Percentiles rank a stretch among this genome's conserved stretches.
Evolutionary conservation across 73 alveolate genomes (phyloP).

Genomic region (Paramecium primaurelia): DNA sequence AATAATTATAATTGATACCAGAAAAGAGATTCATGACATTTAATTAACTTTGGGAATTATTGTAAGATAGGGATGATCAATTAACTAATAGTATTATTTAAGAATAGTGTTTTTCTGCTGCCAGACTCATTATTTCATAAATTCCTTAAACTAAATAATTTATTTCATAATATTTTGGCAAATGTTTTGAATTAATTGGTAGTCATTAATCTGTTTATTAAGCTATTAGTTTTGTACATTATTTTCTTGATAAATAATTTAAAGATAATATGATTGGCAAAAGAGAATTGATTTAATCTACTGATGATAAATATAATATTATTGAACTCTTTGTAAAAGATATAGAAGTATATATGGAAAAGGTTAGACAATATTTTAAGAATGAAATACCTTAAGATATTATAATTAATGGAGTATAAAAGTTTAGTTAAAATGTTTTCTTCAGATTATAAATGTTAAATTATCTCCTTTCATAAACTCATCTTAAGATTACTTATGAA

Average conservation of each 20-base stretch:
- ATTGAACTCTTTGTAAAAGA: slow-evolving; percentile 41
- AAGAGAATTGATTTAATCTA: not conserved
- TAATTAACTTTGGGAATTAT: slow-evolving; percentile 18
- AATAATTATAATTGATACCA: not conserved
- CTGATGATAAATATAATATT: not conserved
- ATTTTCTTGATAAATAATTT: slow-evolving; percentile 14
- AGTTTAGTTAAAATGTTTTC: not conserved
- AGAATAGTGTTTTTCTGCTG: slow-evolving; percentile 33
- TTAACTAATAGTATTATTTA: not conserved
- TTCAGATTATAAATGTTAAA: slow-evolving; percentile 31
- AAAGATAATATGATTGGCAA: slow-evolving; percentile 15
- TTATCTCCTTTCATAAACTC: not conserved
- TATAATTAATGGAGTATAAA: not conserved
- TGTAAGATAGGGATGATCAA: slow-evolving; percentile 9
- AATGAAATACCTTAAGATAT: not conserved
- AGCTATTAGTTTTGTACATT: slow-evolving; percentile 38
- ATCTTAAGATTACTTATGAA: slow-evolving; percentile 15
- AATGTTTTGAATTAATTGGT: slow-evolving; percentile 38
- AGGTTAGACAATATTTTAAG: not conserved
- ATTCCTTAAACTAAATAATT: slow-evolving; percentile 11
- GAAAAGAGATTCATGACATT: slow-evolving; percentile 42
- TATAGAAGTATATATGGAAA: slow-evolving; percentile 48
- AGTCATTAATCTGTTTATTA: slow-evolving; percentile 24
- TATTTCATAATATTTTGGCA: not conserved
- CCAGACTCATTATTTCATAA: not conserved